phyloP scores from a whole-genome alignment of 495 filamentous ascomycete species.

The Lentithecium fluviatile region DNA sequence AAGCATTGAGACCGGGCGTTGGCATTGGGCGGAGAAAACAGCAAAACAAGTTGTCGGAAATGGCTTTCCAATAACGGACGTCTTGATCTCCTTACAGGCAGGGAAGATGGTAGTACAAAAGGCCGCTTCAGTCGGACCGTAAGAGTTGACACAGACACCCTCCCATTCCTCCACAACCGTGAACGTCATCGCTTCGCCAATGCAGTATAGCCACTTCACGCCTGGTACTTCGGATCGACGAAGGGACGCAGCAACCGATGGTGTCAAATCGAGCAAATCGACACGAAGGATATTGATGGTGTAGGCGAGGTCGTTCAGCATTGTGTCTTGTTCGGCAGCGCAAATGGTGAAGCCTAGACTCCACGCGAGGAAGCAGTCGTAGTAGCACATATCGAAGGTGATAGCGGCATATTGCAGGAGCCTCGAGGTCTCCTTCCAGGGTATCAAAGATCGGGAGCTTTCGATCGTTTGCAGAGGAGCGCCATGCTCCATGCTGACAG shows the following conservation, averaged over 20 bases:
- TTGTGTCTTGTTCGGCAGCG: conserved; percentile 37
- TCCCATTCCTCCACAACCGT: conserved; percentile 32
- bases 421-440: conserved; percentile 40
- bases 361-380: conserved; percentile 50
- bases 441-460: conserved; percentile 38
- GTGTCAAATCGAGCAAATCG: conserved; percentile 45
- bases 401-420: conserved; percentile 47
- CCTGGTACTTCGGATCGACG: conserved; percentile 34
- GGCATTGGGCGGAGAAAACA: conserved; percentile 21
- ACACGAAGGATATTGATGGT: conserved; percentile 39
- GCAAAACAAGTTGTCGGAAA: conserved; percentile 34
- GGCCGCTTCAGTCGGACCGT: conserved; percentile 37
- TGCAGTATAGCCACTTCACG: conserved; percentile 45
- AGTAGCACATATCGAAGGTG: conserved; percentile 51
- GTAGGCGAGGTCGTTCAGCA: conserved; percentile 40
- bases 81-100: conserved; percentile 14
- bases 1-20: conserved; percentile 26
- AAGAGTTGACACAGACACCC: conserved; percentile 35
- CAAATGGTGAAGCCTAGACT: conserved; percentile 46
- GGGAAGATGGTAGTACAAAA: conserved; percentile 37
- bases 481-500: conserved; percentile 44
- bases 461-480: conserved; percentile 44
- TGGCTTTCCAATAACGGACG: conserved; percentile 33
- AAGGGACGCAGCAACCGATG: conserved; percentile 44
- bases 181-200: conserved; percentile 38